These are phyloP conservation scores for Ceratobasidium sp. DNA, from an alignment of 1,284 basidiomycete species.

Conservation along the genomic window DNA sequence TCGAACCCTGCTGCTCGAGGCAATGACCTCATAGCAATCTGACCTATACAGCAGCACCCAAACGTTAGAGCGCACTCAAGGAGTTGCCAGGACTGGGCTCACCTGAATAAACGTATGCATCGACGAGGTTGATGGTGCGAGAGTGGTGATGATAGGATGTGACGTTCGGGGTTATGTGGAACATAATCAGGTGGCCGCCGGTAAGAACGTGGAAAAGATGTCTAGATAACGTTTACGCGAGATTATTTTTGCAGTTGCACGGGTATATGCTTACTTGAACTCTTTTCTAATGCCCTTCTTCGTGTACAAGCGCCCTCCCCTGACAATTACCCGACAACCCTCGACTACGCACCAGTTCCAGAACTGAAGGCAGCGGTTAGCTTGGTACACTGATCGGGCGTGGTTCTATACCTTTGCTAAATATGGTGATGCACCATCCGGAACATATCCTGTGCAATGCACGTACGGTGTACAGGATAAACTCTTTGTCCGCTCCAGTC, in stretches of 20 bases:
- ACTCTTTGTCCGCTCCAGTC: background rate
- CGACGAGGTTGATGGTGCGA: slow-evolving; percentile 67
- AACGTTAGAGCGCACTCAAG: background rate
- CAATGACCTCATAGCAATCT: slow-evolving; percentile 59
- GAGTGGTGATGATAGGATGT: slow-evolving; percentile 63
- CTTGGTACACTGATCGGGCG: slow-evolving; percentile 57
- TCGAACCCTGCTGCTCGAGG: slow-evolving; percentile 66
- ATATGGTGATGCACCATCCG: slow-evolving; percentile 48
- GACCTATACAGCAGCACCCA: slow-evolving; percentile 54
- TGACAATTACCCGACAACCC: slow-evolving; percentile 76
- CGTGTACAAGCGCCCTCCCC: slow-evolving; percentile 75
- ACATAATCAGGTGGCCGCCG: slow-evolving; percentile 71
- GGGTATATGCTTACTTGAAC: slow-evolving; percentile 67
- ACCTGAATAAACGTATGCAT: slow-evolving; percentile 79
- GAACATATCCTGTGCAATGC: slow-evolving; percentile 33
- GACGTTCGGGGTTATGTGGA: slow-evolving; percentile 62
- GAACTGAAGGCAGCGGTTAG: slow-evolving; percentile 63
- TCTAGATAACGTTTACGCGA: slow-evolving; percentile 55
- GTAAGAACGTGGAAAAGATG: slow-evolving; percentile 68
- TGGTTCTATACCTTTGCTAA: slow-evolving; percentile 44
- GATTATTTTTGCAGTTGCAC: background rate
- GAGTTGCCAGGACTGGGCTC: background rate
- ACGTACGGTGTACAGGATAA: background rate
- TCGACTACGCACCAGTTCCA: slow-evolving; percentile 86
- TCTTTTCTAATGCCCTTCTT: slow-evolving; percentile 72